Evolutionary conservation across 148 eudicot genomes (phyloP).

Genomic region (Rhododendron vialii): DNA sequence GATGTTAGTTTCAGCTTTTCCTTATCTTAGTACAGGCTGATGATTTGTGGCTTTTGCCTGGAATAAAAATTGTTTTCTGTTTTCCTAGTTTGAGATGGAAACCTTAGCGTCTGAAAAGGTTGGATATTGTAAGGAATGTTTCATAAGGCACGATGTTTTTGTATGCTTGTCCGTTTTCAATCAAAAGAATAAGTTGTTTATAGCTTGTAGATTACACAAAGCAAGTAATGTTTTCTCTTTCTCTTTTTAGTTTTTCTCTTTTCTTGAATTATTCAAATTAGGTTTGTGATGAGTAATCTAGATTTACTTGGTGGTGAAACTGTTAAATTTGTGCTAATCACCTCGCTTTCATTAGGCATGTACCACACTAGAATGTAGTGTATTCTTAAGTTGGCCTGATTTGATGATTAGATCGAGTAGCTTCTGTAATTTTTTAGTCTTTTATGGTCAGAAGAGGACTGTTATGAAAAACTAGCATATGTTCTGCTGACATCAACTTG

Average conservation of each 20-base stretch:
- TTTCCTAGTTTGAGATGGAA: not conserved
- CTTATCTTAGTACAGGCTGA: not conserved
- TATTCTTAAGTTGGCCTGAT: not conserved
- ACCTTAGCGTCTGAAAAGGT: not conserved
- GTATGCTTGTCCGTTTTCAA: not conserved
- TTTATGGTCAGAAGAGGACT: not conserved
- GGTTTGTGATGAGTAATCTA: not conserved
- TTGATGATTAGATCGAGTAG: not conserved
- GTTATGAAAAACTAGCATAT: not conserved
- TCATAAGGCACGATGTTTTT: not conserved
- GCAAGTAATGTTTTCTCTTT: not conserved
- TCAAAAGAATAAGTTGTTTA: not conserved
- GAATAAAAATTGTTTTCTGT: not conserved
- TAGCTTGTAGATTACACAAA: not conserved
- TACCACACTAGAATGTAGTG: not conserved
- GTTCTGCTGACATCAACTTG: not conserved
- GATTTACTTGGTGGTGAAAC: not conserved
- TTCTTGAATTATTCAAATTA: not conserved
- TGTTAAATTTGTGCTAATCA: not conserved
- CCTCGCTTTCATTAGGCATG: not conserved
- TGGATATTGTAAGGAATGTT: not conserved
- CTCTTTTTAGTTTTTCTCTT: not conserved
- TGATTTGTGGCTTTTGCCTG: not conserved
- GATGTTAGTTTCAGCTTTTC: not conserved
- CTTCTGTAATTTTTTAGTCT: not conserved